phyloP scores from a whole-genome alignment of 2,329 filamentous ascomycete genomes.

The Aspergillus neoniger region DNA sequence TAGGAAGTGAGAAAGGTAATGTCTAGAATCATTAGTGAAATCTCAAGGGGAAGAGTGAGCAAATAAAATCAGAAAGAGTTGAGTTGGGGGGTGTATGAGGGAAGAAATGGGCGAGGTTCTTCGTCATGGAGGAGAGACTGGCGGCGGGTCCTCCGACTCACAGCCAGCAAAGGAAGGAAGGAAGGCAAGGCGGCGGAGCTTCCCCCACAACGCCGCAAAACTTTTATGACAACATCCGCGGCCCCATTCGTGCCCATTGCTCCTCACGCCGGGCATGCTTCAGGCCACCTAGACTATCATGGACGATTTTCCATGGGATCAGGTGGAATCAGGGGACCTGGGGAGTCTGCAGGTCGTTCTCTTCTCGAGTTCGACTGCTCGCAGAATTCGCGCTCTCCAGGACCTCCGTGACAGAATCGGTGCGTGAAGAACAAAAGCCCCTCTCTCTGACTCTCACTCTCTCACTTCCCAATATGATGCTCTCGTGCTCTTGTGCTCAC shows the following conservation, averaged over 20 bases:
- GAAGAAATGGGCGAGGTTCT: background rate
- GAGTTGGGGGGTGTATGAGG: background rate
- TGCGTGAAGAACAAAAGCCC: conserved; percentile 24
- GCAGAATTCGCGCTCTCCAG: conserved; percentile 43
- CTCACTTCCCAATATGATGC: conserved; percentile 17
- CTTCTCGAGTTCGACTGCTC: conserved; percentile 46
- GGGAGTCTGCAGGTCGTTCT: conserved; percentile 42
- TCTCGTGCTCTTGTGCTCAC: conserved; percentile 3
- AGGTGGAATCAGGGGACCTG: conserved; percentile 45
- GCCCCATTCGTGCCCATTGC: conserved; percentile 22
- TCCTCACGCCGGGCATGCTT: conserved; percentile 30
- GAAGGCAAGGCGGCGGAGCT: conserved; percentile 25
- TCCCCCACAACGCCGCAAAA: conserved; percentile 36
- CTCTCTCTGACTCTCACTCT: background rate
- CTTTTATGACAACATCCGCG: conserved; percentile 44
- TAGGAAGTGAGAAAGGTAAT: no score
- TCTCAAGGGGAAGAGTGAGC: background rate
- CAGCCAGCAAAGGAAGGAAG: no score
- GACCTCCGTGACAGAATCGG: conserved; percentile 49
- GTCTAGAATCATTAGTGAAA: background rate
- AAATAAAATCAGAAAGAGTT: background rate
- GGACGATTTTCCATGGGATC: conserved; percentile 48
- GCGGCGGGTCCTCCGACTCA: conserved; percentile 19
- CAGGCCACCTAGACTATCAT: conserved; percentile 36
- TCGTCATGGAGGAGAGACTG: conserved; percentile 19